Percentiles rank a stretch among this genome's conserved stretches.
phyloP scores from a whole-genome alignment of 2,329 filamentous ascomycete genomes.

The Fusarium nematophilum region DNA sequence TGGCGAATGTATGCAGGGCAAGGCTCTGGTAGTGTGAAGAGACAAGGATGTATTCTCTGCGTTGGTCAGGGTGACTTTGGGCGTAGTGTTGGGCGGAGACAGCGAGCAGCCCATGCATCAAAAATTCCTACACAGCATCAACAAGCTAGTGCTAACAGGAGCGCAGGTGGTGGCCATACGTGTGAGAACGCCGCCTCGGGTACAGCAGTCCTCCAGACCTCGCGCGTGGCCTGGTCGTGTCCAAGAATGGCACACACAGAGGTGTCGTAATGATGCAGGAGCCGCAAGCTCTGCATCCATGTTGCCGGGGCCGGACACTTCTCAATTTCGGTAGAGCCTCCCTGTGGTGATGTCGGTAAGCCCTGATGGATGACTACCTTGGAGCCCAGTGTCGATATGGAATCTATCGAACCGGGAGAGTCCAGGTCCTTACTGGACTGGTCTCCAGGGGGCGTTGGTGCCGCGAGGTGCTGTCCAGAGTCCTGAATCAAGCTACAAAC shows the following conservation, averaged over 20 bases:
- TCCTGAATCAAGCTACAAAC: slow-evolving; percentile 24
- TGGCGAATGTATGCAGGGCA: slow-evolving; percentile 20
- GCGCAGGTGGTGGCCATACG: neutral
- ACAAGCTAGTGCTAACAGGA: neutral
- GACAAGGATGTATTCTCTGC: slow-evolving; percentile 22
- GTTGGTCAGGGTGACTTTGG: slow-evolving; percentile 12
- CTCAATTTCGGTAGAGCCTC: neutral
- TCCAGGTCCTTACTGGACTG: neutral
- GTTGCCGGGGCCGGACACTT: neutral
- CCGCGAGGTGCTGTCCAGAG: neutral
- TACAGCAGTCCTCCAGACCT: slow-evolving; percentile 21
- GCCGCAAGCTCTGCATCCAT: slow-evolving; percentile 30
- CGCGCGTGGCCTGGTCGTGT: neutral
- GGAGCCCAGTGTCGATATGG: neutral
- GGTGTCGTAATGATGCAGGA: slow-evolving; percentile 30
- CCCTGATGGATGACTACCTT: neutral
- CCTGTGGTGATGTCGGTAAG: neutral
- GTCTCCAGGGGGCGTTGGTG: neutral
- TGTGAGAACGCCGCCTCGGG: slow-evolving; percentile 24
- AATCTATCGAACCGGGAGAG: neutral
- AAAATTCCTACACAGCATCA: slow-evolving; percentile 16
- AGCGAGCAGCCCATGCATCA: slow-evolving; percentile 29
- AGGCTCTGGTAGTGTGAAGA: slow-evolving; percentile 29
- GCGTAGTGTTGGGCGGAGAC: slow-evolving; percentile 26
- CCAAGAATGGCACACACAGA: slow-evolving; percentile 2